A percentile compares a stretch with the other conserved stretches of the same genome.
Conservation (phyloP, 2,329 filamentous ascomycete genomes). For the Ascochyta clinopodiicola region DNA sequence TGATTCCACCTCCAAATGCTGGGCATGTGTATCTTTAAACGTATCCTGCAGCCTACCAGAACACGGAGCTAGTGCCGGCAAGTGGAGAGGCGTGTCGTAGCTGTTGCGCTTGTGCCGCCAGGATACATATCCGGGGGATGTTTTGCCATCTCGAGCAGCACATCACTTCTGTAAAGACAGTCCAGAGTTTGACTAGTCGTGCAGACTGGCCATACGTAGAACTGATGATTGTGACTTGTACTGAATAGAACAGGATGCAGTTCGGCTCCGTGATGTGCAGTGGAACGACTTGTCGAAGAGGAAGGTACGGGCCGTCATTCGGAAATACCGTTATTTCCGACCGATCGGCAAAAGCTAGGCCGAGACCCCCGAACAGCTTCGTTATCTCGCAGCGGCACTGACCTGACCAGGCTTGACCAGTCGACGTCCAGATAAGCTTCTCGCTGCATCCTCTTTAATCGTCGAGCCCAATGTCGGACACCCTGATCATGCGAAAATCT, state of each 20-base stretch:
- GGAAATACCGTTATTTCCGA: conserved; percentile 3
- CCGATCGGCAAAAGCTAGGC: not conserved
- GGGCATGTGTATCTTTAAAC: conserved; percentile 1
- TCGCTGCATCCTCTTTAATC: not conserved
- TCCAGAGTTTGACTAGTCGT: not conserved
- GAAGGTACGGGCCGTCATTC: conserved; percentile 3
- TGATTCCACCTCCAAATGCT: not conserved
- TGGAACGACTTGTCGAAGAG: not conserved
- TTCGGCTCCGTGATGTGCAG: not conserved
- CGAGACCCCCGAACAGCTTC: not conserved
- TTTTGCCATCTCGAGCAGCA: not conserved
- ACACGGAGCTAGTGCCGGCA: conserved; percentile 5
- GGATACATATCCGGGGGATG: not conserved
- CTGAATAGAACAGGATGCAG: no score
- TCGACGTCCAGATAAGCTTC: conserved; percentile 9
- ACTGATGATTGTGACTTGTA: no score
- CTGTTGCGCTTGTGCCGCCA: not conserved
- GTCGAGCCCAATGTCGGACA: not conserved
- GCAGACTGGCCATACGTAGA: no score
- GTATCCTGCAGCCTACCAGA: not conserved
- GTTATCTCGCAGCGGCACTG: not conserved
- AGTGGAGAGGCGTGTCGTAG: conserved; percentile 8
- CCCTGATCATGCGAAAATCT: no score
- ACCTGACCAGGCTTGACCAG: not conserved
- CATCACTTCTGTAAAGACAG: not conserved